A percentile compares a stretch with the other conserved stretches of the same genome.
These are phyloP conservation scores for Arthroderma uncinatum DNA, from an alignment of 2,329 filamentous ascomycete genomes.

Conservation along the genomic window DNA sequence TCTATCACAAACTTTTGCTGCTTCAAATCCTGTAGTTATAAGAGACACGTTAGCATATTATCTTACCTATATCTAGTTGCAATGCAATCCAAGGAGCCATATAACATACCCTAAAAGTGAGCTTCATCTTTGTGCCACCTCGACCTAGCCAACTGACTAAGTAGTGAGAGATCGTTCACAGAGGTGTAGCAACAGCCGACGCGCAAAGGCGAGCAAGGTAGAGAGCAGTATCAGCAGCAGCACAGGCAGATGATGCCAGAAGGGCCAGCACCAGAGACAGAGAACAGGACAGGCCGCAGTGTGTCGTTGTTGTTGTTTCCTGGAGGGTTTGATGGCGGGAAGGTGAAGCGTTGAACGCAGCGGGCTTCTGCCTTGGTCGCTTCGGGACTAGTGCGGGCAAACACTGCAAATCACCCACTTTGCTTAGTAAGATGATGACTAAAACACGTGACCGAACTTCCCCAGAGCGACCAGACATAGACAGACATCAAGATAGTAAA, in stretches of 20 bases:
- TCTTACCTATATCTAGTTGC: neutral
- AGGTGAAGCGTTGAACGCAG: neutral
- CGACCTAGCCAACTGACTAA: neutral
- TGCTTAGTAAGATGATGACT: neutral
- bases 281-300: neutral
- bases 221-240: neutral
- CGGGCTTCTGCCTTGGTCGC: slow-evolving; percentile 1
- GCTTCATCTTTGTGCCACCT: slow-evolving; percentile 14
- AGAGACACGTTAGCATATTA: slow-evolving; percentile 9
- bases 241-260: too few species aligned
- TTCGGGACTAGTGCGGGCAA: slow-evolving; percentile 1
- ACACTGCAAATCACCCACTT: neutral
- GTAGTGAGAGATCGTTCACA: neutral
- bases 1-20: slow-evolving; percentile 98
- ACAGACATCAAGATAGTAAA: too few species aligned
- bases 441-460: slow-evolving; percentile 1
- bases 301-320: neutral
- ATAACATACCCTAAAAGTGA: slow-evolving; percentile 16
- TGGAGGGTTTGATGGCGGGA: neutral
- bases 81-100: neutral
- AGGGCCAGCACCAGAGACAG: neutral
- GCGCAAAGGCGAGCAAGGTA: neutral
- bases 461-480: too few species aligned
- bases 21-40: slow-evolving; percentile 67
- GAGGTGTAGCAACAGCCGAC: neutral